phyloP scores from a whole-genome alignment of 1,139 yeast species.

The Hyphopichia buzzinii region DNA sequence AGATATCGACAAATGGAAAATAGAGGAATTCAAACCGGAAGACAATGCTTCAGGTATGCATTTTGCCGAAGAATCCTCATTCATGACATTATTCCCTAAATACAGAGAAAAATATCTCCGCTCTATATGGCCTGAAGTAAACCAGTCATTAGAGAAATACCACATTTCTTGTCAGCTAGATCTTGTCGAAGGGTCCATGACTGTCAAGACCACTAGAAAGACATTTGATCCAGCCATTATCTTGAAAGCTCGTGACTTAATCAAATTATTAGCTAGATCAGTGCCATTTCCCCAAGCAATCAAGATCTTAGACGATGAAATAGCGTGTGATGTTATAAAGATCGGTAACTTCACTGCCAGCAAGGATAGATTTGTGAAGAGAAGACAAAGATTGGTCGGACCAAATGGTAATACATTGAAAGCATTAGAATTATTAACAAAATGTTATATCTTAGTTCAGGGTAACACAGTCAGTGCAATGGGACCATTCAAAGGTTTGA shows the following conservation, averaged over 20 bases:
- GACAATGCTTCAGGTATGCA: constrained; percentile 84
- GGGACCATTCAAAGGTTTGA: constrained; percentile 95
- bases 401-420: constrained; percentile 96
- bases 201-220: constrained; percentile 92
- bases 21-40: constrained; percentile 86
- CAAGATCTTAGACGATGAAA: constrained; percentile 84
- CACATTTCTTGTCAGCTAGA: constrained; percentile 81
- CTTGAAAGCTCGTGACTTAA: constrained; percentile 90
- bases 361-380: constrained; percentile 89
- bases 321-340: constrained; percentile 95
- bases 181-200: constrained; percentile 95
- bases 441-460: constrained; percentile 92
- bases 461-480: constrained; percentile 96
- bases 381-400: constrained; percentile 95
- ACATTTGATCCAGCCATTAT: constrained; percentile 95
- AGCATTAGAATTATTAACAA: constrained; percentile 88
- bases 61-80: constrained; percentile 91
- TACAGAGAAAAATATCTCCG: constrained; percentile 90
- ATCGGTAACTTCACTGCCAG: constrained; percentile 87
- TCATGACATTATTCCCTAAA: constrained; percentile 94
- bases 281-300: constrained; percentile 98
- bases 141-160: constrained; percentile 69
- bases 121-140: constrained; percentile 91
- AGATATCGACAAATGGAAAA: constrained; percentile 91
- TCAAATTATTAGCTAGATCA: constrained; percentile 89